These are phyloP conservation scores for Stereocaulon alpinum DNA, from an alignment of 495 filamentous ascomycete species.

Conservation along the genomic window DNA sequence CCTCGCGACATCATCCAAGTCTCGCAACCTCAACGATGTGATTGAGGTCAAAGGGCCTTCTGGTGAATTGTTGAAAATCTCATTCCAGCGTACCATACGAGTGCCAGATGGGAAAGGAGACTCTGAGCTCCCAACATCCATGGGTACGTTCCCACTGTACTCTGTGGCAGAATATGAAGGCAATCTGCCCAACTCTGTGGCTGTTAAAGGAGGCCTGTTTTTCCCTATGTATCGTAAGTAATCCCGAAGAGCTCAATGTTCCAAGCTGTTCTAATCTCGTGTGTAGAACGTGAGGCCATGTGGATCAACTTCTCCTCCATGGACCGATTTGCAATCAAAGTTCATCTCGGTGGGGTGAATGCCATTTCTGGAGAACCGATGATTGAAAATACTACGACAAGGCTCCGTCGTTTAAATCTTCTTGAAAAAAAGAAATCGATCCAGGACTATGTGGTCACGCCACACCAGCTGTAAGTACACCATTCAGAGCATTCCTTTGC, in stretches of 20 bases:
- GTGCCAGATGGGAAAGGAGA: constrained; percentile 32
- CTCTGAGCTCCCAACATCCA: constrained; percentile 29
- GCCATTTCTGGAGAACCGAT: constrained; percentile 34
- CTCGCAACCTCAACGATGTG: constrained; percentile 3
- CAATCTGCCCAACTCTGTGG: constrained; percentile 27
- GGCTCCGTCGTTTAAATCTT: constrained; percentile 14
- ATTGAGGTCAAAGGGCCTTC: constrained; percentile 1
- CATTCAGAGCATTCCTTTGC: too few relatives aligned
- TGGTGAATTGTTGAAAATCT: constrained; percentile 1
- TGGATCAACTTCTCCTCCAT: constrained; percentile 32
- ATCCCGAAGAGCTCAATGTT: too few relatives aligned
- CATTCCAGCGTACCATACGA: constrained; percentile 35
- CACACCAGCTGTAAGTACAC: constrained; percentile 26
- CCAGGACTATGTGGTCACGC: constrained; percentile 41
- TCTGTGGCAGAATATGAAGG: constrained; percentile 25
- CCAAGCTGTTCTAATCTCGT: too few relatives aligned
- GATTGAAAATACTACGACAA: constrained; percentile 23
- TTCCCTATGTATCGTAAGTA: constrained; percentile 32
- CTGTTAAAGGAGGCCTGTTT: constrained; percentile 35
- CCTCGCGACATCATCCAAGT: background rate
- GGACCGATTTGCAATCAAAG: constrained; percentile 32
- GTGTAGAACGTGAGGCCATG: constrained; percentile 34
- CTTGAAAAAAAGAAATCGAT: constrained; percentile 17
- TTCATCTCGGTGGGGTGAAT: constrained; percentile 40
- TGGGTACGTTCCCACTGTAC: constrained; percentile 36